Base-by-base conservation (phyloP, 1,284 basidiomycete species). In the Inonotus hispidus region DNA sequence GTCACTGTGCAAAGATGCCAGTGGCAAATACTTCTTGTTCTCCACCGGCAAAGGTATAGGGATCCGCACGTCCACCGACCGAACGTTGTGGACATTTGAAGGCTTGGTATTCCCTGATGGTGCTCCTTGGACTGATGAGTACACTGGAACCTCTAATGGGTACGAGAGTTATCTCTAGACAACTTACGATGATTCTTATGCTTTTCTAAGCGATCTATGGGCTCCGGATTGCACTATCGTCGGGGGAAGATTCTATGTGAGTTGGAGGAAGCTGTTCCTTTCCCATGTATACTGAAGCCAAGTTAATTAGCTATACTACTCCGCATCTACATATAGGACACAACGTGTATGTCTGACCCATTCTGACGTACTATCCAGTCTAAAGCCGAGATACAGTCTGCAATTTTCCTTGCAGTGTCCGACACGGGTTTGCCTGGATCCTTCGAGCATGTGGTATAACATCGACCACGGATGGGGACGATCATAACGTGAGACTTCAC, bases 61-160 rank as follows among this genome's bases (percentile, higher is more conserved):
- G 54, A 83, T 84, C 63, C 73, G 76, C 29, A 82, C 81, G 1
- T 82, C 80, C 0, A 75, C 75, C 5, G 81, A 83, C 66, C 71
- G 80, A 21, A 79, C 70, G 1, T 74, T 74, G n/a, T 85, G 80
- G 80, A 80, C 77, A 3, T 65, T 74, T 4, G 69, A 73, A 14
- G 83, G 82, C 21, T 67, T 67, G 19, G 81, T 83, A 8, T 85
- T 76, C 73, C 79, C 79, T 3, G 73, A 77, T 62, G 80, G 79
- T 39, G 72, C 79, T 11, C 71, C 74, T 38, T 79, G 80, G 75
- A 82, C 82, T 3, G 76, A 82, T 62, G 43, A 69, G 41, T 83
- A 77, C 66, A 82, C 80, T n/a, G 74, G 74, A 14, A 78, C 72
- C 0, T 71, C 72, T 1, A 79, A 83, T 61, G 81, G 80, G 77